Evolutionary conservation across 1,284 basidiomycete species (phyloP).

Genomic region (Leccinum pallidistipes): DNA sequence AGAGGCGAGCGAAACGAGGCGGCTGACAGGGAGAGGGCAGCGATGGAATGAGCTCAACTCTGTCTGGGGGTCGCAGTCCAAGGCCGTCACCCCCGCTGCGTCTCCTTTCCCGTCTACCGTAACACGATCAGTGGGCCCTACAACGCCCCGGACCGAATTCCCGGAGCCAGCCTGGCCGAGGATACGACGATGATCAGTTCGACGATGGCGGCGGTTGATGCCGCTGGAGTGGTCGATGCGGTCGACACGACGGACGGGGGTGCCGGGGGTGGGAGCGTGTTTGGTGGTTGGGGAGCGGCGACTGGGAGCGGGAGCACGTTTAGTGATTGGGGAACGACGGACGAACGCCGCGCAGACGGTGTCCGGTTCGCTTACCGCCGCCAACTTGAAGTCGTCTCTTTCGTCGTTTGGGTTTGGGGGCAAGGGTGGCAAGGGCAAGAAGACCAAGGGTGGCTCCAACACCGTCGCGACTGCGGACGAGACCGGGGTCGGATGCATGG

Average conservation of each 20-base stretch:
- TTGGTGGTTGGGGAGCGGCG: background rate
- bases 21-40: constrained; percentile 18
- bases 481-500: too few species aligned
- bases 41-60: constrained; percentile 23
- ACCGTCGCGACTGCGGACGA: too few species aligned
- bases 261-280: background rate
- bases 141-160: constrained; percentile 24
- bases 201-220: background rate
- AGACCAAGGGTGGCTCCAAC: constrained; percentile 7
- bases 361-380: background rate
- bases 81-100: constrained; percentile 27
- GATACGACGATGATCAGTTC: background rate
- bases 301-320: background rate
- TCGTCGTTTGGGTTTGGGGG: background rate
- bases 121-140: constrained; percentile 20
- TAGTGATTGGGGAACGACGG: background rate
- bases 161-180: constrained; percentile 8
- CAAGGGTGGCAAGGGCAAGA: background rate
- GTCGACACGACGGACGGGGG: background rate
- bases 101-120: constrained; percentile 23
- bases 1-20: constrained; percentile 20
- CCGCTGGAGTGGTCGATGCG: background rate
- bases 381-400: background rate
- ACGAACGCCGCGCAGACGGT: background rate
- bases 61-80: constrained; percentile 35